Conservation (phyloP, 352 stramenopile species). For the Globisporangium lucens region DNA sequence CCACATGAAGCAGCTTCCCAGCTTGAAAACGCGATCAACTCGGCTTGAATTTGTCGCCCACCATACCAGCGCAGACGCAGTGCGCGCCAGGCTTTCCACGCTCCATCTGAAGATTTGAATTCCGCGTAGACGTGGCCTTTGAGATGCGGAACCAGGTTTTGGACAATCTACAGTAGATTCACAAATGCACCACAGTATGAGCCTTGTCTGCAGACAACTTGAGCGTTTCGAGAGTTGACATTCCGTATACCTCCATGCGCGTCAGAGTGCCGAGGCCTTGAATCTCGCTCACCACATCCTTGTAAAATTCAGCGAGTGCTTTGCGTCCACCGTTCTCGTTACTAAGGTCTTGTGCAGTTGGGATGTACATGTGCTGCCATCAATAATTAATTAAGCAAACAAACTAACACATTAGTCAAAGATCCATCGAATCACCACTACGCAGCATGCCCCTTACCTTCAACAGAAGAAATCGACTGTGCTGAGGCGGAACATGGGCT, state of each 20-base stretch:
- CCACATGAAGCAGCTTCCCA: conserved; percentile 18
- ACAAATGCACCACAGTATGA: not conserved
- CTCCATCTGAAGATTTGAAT: conserved; percentile 15
- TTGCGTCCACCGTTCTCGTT: not conserved
- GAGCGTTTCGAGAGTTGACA: not conserved
- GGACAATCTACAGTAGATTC: conserved; percentile 17
- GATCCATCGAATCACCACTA: not conserved
- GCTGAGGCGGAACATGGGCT: conserved; percentile 2
- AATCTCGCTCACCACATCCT: conserved; percentile 11
- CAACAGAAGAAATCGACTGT: conserved; percentile 21
- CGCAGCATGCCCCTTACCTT: conserved; percentile 9
- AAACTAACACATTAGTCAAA: not conserved
- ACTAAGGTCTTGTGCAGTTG: not conserved
- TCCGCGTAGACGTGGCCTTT: conserved; percentile 28
- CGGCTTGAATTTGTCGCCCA: conserved; percentile 14
- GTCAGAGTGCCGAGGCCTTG: conserved; percentile 14
- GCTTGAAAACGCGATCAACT: conserved; percentile 11
- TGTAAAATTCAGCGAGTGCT: conserved; percentile 9
- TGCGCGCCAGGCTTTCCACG: conserved; percentile 14
- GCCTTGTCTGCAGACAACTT: not conserved
- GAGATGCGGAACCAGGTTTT: conserved; percentile 24
- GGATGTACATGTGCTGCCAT: not conserved
- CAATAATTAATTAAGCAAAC: not conserved
- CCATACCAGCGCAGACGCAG: conserved; percentile 23
- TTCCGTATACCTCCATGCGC: conserved; percentile 19